Evolutionary conservation across 805 yeast genomes (phyloP), one percentile per base, ranked within the genome.

Genomic region (Nakazawaea wyomingensis): DNA sequence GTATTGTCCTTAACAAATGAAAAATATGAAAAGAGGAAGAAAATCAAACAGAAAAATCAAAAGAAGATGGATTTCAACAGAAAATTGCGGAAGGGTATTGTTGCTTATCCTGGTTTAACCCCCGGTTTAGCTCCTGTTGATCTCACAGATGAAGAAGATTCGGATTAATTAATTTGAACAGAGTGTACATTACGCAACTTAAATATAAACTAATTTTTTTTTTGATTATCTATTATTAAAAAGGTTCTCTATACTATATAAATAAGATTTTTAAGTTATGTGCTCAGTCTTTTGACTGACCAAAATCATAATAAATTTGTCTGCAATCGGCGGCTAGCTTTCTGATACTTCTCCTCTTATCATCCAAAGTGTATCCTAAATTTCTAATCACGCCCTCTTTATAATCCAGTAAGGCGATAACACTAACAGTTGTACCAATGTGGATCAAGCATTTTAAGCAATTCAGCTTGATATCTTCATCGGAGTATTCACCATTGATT

Each of bases 61-160:
- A 58, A 65, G 45, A 56, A 55, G 46, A 57, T 55, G 37, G 54
- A 60, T 8, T 65, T 69, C 55, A 60, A 66, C 38, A 59, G 63
- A 24, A 71, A 69, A 54, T 58, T 72, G 41, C 59, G 68, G 44
- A 61, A 64, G 39, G 78, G 78, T 17, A 52, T 57, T 29, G 60
- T 72, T 48, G 60, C 75, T 3, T 62, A 64, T 48, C 74, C 85
- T 32, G 91, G 93, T 21, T 68, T 85, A 43, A 85, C 95, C 0
- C 95, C 93, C 1, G 95, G 95, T 48, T 71, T 85, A 60, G 95
- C 93, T 1, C 93, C 93, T 26, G 89, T 85, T 19, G 90, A 80
- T 28, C 66, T 70, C 50, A 72, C 76, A 34, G 82, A 78, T 50
- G 80, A 77, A 45, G 78, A 37, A 18, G 46, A 36, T n/a, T 20